phyloP scores from a whole-genome alignment of 2,329 filamentous ascomycete genomes.

The Colletotrichum melonis region DNA sequence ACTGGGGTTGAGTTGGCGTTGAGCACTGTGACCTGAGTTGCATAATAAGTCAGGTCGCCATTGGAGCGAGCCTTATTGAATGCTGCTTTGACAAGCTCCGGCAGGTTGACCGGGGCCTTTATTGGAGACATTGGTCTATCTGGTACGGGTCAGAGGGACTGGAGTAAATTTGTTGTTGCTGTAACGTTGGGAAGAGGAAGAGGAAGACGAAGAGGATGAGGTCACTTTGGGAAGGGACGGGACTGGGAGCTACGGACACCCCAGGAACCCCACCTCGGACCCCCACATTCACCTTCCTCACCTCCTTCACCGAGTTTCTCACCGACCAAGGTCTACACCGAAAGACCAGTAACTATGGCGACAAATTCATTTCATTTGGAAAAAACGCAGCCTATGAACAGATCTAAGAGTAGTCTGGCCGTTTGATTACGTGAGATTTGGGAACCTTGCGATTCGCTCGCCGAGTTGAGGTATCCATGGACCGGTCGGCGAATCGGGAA shows the following conservation, averaged over 20 bases:
- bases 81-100: constrained; percentile 60
- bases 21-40: constrained; percentile 63
- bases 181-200: not conserved
- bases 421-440: too few relatives aligned
- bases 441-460: not conserved
- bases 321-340: not conserved
- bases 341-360: not conserved
- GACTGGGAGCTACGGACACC: not conserved
- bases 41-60: constrained; percentile 65
- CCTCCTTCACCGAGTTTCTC: not conserved
- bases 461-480: not conserved
- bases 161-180: not conserved
- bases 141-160: constrained; percentile 40
- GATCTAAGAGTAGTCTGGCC: too few relatives aligned
- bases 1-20: constrained; percentile 56
- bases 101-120: constrained; percentile 58
- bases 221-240: not conserved
- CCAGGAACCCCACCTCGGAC: not conserved
- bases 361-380: not conserved
- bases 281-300: not conserved
- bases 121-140: constrained; percentile 51
- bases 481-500: not conserved
- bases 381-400: too few relatives aligned
- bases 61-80: constrained; percentile 60
- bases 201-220: not conserved